Conservation (phyloP, 306 rosid species). For the Begonia masoniana region DNA sequence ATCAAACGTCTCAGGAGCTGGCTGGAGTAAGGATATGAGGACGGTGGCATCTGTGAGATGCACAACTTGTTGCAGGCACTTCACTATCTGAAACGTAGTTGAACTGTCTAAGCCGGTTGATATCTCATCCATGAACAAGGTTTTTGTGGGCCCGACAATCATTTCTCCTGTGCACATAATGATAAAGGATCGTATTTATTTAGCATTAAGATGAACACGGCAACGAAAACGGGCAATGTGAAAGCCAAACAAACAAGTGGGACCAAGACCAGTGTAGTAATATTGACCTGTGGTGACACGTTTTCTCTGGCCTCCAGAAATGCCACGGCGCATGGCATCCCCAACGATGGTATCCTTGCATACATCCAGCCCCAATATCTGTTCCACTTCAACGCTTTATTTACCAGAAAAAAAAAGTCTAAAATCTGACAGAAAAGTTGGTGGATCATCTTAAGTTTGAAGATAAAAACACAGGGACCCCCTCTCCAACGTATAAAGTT, state of each 20-base stretch:
- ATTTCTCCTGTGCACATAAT: conserved; percentile 40
- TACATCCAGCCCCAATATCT: conserved; percentile 72
- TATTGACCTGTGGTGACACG: conserved; percentile 71
- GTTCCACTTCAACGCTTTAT: conserved; percentile 12
- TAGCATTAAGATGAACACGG: too few relatives aligned
- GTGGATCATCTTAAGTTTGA: too few relatives aligned
- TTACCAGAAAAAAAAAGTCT: background rate
- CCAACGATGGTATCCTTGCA: conserved; percentile 88
- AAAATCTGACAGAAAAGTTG: background rate
- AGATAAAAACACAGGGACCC: too few relatives aligned
- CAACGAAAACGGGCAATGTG: too few relatives aligned
- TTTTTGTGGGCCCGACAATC: conserved; percentile 79
- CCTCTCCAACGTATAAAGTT: too few relatives aligned
- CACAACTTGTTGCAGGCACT: conserved; percentile 66
- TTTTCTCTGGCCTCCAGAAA: conserved; percentile 84
- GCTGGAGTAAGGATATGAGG: conserved; percentile 76
- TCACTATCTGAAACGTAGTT: conserved; percentile 74
- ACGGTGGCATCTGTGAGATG: conserved; percentile 58
- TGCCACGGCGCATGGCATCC: conserved; percentile 71
- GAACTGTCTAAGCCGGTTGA: conserved; percentile 95
- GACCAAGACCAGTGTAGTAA: too few relatives aligned
- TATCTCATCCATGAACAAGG: conserved; percentile 84
- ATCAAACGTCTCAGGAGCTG: conserved; percentile 79
- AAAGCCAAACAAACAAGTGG: too few relatives aligned
- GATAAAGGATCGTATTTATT: background rate